Conservation (phyloP, 306 rosid genomes). For the Ceratonia siliqua region DNA sequence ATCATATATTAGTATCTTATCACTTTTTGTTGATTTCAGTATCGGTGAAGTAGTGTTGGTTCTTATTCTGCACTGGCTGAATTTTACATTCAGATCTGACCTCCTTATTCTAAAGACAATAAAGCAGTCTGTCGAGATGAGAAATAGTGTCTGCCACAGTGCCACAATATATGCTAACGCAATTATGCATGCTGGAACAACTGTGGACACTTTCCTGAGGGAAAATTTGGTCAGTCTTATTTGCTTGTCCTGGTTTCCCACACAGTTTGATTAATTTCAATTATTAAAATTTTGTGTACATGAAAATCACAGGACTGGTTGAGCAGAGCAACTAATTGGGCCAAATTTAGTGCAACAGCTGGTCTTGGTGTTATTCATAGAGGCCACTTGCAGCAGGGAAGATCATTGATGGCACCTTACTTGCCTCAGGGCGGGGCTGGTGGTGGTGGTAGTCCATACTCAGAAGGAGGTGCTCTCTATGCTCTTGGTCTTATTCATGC, state of each 20-base stretch:
- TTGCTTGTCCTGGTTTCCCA: slow-evolving; percentile 3
- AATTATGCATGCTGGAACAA: slow-evolving; percentile 97
- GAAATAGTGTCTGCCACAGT: slow-evolving; percentile 96
- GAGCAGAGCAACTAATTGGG: slow-evolving; percentile 99
- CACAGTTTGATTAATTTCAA: slow-evolving; percentile 13
- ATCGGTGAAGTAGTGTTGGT: slow-evolving; percentile 14
- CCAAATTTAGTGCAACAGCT: slow-evolving; percentile 95
- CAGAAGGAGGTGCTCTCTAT: slow-evolving; percentile 97
- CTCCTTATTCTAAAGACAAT: slow-evolving; percentile 95
- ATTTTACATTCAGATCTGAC: slow-evolving; percentile 68
- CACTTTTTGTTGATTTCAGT: slow-evolving; percentile 22
- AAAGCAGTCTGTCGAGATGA: slow-evolving; percentile 98
- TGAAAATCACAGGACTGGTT: slow-evolving; percentile 76
- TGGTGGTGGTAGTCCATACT: slow-evolving; percentile 96
- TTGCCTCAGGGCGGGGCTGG: slow-evolving; percentile 93
- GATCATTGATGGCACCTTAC: slow-evolving; percentile 97
- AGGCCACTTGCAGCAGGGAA: slow-evolving; percentile 95
- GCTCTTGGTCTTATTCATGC: slow-evolving; percentile 98
- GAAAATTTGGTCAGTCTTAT: slow-evolving; percentile 73
- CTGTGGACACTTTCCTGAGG: slow-evolving; percentile 94
- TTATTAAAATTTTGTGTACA: background rate
- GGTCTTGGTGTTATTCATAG: slow-evolving; percentile 98
- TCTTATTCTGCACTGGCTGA: slow-evolving; percentile 35
- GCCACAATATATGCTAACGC: slow-evolving; percentile 98
- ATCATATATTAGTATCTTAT: background rate